These are phyloP conservation scores for Dipteronia dyeriana DNA, from an alignment of 345 rosid genomes.

Conservation along the genomic window DNA sequence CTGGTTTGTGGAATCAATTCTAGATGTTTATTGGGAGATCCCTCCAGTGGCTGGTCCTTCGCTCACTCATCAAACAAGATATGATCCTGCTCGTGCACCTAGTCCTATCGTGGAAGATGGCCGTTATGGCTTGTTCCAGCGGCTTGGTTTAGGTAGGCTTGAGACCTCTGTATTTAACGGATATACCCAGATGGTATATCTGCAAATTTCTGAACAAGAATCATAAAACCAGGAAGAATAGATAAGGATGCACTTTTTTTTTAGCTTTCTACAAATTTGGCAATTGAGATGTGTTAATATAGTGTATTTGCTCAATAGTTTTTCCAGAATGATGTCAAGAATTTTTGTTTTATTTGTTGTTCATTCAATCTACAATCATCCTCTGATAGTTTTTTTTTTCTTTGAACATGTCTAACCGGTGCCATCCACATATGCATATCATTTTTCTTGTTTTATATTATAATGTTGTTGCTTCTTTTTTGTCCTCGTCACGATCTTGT, in stretches of 20 bases:
- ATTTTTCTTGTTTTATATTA: no score
- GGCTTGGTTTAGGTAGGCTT: slow-evolving; percentile 69
- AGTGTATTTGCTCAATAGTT: slow-evolving; percentile 5
- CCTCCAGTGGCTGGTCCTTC: slow-evolving; percentile 98
- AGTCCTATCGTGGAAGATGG: slow-evolving; percentile 93
- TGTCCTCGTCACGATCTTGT: neutral
- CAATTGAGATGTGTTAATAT: slow-evolving; percentile 34
- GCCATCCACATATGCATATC: neutral
- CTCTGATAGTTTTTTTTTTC: neutral
- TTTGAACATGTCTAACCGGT: neutral
- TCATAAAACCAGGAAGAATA: slow-evolving; percentile 36
- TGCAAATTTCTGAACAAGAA: slow-evolving; percentile 67
- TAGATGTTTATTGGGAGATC: slow-evolving; percentile 92
- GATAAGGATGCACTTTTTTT: slow-evolving; percentile 1
- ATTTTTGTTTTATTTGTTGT: neutral
- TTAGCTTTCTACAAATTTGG: slow-evolving; percentile 22
- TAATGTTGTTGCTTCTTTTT: neutral
- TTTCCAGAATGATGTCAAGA: slow-evolving; percentile 1
- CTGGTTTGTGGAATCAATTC: slow-evolving; percentile 75
- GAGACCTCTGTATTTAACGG: slow-evolving; percentile 88
- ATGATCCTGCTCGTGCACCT: slow-evolving; percentile 82
- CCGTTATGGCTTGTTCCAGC: slow-evolving; percentile 66
- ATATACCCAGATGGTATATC: slow-evolving; percentile 95
- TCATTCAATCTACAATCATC: slow-evolving; percentile 4
- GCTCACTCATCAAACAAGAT: slow-evolving; percentile 89